These are phyloP conservation scores for Retiboletus flavoniger DNA, from an alignment of 1,284 basidiomycete genomes.

Conservation along the genomic window DNA sequence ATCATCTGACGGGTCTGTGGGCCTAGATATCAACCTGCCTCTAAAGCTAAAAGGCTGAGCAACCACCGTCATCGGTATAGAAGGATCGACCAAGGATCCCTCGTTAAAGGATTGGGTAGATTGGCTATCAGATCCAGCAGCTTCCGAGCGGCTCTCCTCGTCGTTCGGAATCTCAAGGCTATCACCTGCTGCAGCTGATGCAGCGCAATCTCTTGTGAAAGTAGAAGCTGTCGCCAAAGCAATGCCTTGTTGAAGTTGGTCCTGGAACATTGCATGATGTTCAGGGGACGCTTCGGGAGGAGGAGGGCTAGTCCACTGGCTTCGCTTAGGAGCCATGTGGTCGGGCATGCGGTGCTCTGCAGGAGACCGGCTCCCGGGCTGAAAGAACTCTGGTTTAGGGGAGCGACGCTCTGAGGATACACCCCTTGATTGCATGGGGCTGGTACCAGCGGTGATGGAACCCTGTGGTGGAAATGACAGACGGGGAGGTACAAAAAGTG, in stretches of 20 bases:
- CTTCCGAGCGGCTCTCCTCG: slow-evolving; percentile 57
- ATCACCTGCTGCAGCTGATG: slow-evolving; percentile 53
- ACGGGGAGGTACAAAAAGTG: slow-evolving; percentile 53
- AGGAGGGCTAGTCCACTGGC: slow-evolving; percentile 81
- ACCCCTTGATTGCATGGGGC: slow-evolving; percentile 53
- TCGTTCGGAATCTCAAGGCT: slow-evolving; percentile 60
- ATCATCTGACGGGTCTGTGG: slow-evolving; percentile 6
- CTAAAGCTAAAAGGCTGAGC: slow-evolving; percentile 18
- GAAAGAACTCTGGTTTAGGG: slow-evolving; percentile 48
- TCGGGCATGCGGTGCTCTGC: slow-evolving; percentile 46
- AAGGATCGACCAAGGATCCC: slow-evolving; percentile 26
- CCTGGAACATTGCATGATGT: slow-evolving; percentile 66
- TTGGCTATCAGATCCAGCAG: slow-evolving; percentile 62
- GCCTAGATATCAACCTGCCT: slow-evolving; percentile 27
- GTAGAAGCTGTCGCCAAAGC: slow-evolving; percentile 66
- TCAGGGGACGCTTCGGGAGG: slow-evolving; percentile 68
- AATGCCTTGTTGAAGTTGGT: slow-evolving; percentile 59
- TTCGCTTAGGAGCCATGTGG: slow-evolving; percentile 75
- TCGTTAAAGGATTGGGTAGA: slow-evolving; percentile 64
- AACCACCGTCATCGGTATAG: slow-evolving; percentile 13
- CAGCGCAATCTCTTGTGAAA: slow-evolving; percentile 50
- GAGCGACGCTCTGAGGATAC: slow-evolving; percentile 47
- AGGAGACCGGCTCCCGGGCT: slow-evolving; percentile 38
- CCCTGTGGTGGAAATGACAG: slow-evolving; percentile 63
- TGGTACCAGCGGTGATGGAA: slow-evolving; percentile 64